Percentiles rank a stretch among this genome's conserved stretches.
phyloP scores from a whole-genome alignment of 371 early-diverging fungal species.

The Mucor circinelloides region DNA sequence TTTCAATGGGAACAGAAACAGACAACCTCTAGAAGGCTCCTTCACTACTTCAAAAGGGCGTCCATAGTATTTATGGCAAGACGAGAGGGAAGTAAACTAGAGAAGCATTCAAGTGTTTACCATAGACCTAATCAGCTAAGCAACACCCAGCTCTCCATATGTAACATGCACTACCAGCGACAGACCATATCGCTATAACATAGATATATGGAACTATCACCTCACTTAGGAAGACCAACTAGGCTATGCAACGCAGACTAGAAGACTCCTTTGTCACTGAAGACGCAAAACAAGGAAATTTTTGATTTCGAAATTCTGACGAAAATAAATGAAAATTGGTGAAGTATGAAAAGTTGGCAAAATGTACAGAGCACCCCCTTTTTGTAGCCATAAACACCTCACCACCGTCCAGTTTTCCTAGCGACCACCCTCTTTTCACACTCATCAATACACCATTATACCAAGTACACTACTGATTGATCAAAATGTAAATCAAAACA shows the following conservation, averaged over 20 bases:
- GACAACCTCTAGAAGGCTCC: neutral
- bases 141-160: neutral
- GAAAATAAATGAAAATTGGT: neutral
- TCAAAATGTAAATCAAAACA: no score
- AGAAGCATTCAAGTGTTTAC: neutral
- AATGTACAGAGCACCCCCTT: no score
- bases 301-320: neutral
- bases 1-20: neutral
- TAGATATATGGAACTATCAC: neutral
- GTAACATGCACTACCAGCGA: neutral
- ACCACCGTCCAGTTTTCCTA: no score
- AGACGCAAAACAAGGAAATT: neutral
- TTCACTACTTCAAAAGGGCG: neutral
- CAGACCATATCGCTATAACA: neutral
- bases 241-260: neutral
- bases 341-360: neutral
- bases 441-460: no score
- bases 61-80: neutral
- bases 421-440: no score
- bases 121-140: neutral
- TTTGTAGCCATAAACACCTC: no score
- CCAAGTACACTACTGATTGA: no score
- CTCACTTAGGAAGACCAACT: neutral
- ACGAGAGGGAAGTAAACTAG: neutral
- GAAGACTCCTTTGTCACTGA: neutral